Conservation (phyloP, 345 rosid species). For the Citropsis articulata region DNA sequence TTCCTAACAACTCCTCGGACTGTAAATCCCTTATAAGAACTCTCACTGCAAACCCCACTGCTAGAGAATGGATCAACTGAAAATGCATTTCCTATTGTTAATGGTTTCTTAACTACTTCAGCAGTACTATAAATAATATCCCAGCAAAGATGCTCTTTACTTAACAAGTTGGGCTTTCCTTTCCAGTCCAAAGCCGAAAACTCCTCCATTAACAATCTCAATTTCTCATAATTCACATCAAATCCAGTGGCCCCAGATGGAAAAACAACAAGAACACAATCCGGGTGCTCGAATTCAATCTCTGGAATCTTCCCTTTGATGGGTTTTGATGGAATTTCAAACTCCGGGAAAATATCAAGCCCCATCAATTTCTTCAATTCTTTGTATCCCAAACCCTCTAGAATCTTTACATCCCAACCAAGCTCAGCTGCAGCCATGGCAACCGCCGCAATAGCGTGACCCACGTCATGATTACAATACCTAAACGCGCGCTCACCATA, state of each 20-base stretch:
- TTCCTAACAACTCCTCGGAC: conserved; percentile 64
- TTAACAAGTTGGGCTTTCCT: conserved; percentile 65
- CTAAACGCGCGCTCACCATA: conserved; percentile 86
- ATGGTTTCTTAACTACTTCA: conserved; percentile 64
- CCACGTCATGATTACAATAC: conserved; percentile 87
- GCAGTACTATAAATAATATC: conserved; percentile 73
- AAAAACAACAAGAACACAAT: conserved; percentile 72
- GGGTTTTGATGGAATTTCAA: conserved; percentile 37
- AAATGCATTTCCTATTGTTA: conserved; percentile 23
- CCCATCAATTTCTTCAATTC: conserved; percentile 64
- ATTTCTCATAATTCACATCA: conserved; percentile 41
- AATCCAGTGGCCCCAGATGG: conserved; percentile 44
- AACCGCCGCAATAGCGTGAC: conserved; percentile 77
- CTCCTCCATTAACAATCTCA: conserved; percentile 35
- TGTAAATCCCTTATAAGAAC: conserved; percentile 46
- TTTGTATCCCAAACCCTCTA: conserved; percentile 67
- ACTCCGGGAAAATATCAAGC: conserved; percentile 38
- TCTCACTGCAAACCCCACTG: conserved; percentile 44
- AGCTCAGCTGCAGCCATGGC: conserved; percentile 75
- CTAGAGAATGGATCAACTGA: conserved; percentile 38
- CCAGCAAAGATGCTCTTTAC: conserved; percentile 82
- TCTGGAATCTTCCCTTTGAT: conserved; percentile 50
- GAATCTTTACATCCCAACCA: conserved; percentile 91
- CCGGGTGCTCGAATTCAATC: conserved; percentile 84
- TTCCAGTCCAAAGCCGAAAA: conserved; percentile 58